phyloP scores from a whole-genome alignment of 225 moss, liverwort and hornwort genomes.

The Physcomitrellopsis africana region DNA sequence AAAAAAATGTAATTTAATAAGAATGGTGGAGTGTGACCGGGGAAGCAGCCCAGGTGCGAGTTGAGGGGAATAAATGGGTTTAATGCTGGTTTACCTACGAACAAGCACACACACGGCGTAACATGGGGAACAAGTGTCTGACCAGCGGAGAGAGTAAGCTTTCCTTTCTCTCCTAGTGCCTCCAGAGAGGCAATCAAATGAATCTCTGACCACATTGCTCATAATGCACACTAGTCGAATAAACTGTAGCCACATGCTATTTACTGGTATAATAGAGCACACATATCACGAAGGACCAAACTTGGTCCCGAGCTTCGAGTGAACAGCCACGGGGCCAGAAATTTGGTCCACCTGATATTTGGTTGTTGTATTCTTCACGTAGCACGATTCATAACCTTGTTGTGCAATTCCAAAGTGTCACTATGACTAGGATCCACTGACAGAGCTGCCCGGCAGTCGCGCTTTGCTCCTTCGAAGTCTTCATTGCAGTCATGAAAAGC shows the following conservation, averaged over 20 bases:
- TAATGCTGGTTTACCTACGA: conserved; percentile 26
- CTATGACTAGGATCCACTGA: conserved; percentile 94
- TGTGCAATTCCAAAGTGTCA: conserved; percentile 88
- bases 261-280: conserved; percentile 36
- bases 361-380: conserved; percentile 41
- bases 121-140: conserved; percentile 23
- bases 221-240: conserved; percentile 46
- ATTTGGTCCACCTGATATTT: conserved; percentile 87
- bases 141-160: conserved; percentile 22
- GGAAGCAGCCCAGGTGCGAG: too few species aligned
- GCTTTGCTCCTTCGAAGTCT: conserved; percentile 84
- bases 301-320: conserved; percentile 72
- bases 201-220: conserved; percentile 32
- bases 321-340: conserved; percentile 83
- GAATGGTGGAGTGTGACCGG: too few species aligned
- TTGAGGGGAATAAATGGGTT: conserved; percentile 4
- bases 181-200: conserved; percentile 19
- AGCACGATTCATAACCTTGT: conserved; percentile 79
- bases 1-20: too few species aligned
- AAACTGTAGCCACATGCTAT: conserved; percentile 44
- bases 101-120: conserved; percentile 22
- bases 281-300: conserved; percentile 91
- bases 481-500: conserved; percentile 96
- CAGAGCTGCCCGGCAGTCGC: conserved; percentile 95
- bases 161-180: conserved; percentile 27